phyloP scores from a whole-genome alignment of 768 basidiomycete species.

The Rhodotorula toruloides region DNA sequence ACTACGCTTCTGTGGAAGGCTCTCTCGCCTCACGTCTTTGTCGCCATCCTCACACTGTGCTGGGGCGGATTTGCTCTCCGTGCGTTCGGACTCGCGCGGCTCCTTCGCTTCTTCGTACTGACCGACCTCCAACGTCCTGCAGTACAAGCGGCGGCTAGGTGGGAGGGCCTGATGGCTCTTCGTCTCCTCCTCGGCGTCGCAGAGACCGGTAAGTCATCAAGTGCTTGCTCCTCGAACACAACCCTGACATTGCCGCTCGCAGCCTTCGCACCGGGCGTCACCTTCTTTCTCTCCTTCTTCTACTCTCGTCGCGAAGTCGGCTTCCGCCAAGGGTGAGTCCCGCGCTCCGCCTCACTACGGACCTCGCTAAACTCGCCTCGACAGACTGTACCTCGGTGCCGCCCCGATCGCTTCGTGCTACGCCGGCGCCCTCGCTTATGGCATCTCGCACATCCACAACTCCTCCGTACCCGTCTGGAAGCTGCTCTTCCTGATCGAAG shows the following conservation, averaged over 20 bases:
- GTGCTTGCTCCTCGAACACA: neutral
- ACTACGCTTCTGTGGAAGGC: conserved; percentile 19
- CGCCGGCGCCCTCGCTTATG: conserved; percentile 22
- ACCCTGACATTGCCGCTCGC: too few species aligned
- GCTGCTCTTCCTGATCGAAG: conserved; percentile 14
- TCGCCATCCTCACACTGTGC: neutral
- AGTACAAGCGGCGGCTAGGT: conserved; percentile 12
- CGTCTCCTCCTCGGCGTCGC: conserved; percentile 13
- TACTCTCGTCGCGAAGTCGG: conserved; percentile 17
- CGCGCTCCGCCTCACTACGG: neutral
- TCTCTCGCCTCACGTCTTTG: conserved; percentile 12
- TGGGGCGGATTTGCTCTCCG: conserved; percentile 13
- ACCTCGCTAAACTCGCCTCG: neutral
- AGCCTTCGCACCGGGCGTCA: neutral
- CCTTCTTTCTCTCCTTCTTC: conserved; percentile 22
- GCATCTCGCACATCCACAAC: conserved; percentile 12
- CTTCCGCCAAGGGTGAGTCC: conserved; percentile 11
- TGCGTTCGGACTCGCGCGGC: neutral
- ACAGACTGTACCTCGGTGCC: neutral
- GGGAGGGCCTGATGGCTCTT: conserved; percentile 12
- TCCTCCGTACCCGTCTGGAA: conserved; percentile 3
- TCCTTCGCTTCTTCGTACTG: neutral
- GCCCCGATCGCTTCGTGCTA: conserved; percentile 9
- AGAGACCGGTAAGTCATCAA: conserved; percentile 5
- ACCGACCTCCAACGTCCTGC: too few species aligned